Conservation (phyloP, 1,284 basidiomycete genomes). For the Leccinum pachyderme region DNA sequence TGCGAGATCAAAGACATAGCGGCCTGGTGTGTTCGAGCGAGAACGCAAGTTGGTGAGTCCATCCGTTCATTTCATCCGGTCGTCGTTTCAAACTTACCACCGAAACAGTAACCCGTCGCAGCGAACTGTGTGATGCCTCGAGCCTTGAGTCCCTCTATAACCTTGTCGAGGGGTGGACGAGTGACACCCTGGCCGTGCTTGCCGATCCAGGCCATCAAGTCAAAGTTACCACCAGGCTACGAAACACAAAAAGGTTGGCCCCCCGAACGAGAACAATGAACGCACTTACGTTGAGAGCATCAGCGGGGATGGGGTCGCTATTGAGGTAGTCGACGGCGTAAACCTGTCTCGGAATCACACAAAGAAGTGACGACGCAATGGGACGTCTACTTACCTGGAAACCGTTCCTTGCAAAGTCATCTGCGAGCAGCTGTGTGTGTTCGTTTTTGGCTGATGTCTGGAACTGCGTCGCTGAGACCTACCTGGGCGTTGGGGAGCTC, state of each 20-base stretch:
- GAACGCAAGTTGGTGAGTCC: not conserved
- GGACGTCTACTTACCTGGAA: constrained; percentile 46
- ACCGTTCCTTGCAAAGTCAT: constrained; percentile 73
- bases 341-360: constrained; percentile 44
- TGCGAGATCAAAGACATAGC: constrained; percentile 66
- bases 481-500: constrained; percentile 42
- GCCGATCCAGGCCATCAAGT: constrained; percentile 48
- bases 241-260: not conserved
- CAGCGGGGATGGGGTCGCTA: constrained; percentile 38
- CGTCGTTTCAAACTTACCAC: constrained; percentile 41
- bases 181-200: constrained; percentile 47
- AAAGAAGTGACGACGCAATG: not conserved
- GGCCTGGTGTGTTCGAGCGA: constrained; percentile 31
- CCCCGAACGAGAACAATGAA: not conserved
- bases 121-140: constrained; percentile 58
- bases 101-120: constrained; percentile 71
- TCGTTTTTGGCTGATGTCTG: not conserved
- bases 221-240: constrained; percentile 30
- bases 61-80: not conserved
- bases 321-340: constrained; percentile 46
- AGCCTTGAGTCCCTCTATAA: constrained; percentile 55
- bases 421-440: constrained; percentile 53
- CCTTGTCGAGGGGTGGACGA: constrained; percentile 54
- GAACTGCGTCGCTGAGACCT: constrained; percentile 30
- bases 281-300: constrained; percentile 16